A percentile compares a stretch with the other conserved stretches of the same genome.
Evolutionary conservation across 78 protist genomes (phyloP).

Genomic region (Speleostelium caveatum): DNA sequence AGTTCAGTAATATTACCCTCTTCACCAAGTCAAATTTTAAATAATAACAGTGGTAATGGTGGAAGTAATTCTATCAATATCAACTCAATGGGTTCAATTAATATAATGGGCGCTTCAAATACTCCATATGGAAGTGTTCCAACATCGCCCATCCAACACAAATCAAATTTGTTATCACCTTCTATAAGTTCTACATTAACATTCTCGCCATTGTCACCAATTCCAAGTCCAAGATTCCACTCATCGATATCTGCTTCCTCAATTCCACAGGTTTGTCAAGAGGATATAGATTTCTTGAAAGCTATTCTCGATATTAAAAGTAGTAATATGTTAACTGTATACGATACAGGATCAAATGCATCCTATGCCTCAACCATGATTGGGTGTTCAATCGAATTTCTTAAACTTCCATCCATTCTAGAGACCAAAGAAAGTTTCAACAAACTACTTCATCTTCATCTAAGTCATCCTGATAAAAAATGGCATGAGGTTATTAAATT

Average conservation of each 20-base stretch:
- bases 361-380: conserved; percentile 44
- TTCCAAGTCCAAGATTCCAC: conserved; percentile 23
- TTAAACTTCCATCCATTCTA: neutral
- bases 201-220: neutral
- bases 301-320: conserved; percentile 44
- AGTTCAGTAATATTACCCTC: neutral
- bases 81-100: neutral
- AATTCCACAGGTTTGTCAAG: conserved; percentile 28
- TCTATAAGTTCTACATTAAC: neutral
- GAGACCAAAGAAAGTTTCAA: conserved; percentile 16
- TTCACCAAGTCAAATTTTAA: neutral
- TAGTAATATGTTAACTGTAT: conserved; percentile 36
- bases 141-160: neutral
- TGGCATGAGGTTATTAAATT: conserved; percentile 56
- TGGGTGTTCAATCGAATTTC: conserved; percentile 57
- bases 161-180: neutral
- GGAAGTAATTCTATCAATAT: neutral
- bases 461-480: conserved; percentile 20
- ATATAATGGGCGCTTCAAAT: neutral
- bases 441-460: conserved; percentile 30
- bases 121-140: neutral
- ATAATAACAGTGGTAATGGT: neutral
- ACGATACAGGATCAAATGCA: conserved; percentile 42
- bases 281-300: conserved; percentile 44
- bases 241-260: neutral